A percentile compares a stretch with the other conserved stretches of the same genome.
phyloP scores from a whole-genome alignment of 208 protist species.

The Spongospora subterranea region DNA sequence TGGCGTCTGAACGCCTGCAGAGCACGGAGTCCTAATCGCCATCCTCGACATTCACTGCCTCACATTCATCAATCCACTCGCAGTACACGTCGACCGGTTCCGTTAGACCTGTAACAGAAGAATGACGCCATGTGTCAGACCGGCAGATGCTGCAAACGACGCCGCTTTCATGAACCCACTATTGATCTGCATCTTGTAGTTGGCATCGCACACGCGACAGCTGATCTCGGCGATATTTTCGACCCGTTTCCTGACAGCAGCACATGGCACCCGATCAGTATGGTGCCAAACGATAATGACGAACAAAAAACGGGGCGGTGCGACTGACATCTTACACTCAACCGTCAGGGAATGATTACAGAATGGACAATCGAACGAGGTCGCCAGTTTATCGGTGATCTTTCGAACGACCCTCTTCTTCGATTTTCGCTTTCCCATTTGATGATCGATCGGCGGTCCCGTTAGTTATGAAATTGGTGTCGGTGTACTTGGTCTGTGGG shows the following conservation, averaged over 20 bases:
- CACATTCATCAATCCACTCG: slow-evolving; percentile 78
- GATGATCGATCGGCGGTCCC: background rate
- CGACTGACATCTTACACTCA: slow-evolving; percentile 69
- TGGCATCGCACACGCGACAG: slow-evolving; percentile 60
- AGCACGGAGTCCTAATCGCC: too few species aligned
- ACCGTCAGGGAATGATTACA: slow-evolving; percentile 76
- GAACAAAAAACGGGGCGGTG: background rate
- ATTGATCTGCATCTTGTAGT: slow-evolving; percentile 64
- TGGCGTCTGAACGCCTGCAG: too few species aligned
- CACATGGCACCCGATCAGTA: slow-evolving; percentile 4
- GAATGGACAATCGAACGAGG: slow-evolving; percentile 77
- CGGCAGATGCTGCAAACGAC: too few species aligned
- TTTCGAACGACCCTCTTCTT: slow-evolving; percentile 73
- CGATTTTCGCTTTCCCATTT: slow-evolving; percentile 74
- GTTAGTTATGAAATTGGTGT: too few species aligned
- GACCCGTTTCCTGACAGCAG: slow-evolving; percentile 57
- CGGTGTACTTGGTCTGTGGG: too few species aligned
- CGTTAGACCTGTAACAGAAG: slow-evolving; percentile 67
- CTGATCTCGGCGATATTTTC: slow-evolving; percentile 31
- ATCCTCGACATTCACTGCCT: slow-evolving; percentile 69
- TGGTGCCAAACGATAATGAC: slow-evolving; percentile 53
- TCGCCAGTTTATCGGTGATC: slow-evolving; percentile 70
- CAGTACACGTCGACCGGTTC: slow-evolving; percentile 78
- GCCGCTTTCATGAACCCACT: slow-evolving; percentile 34
- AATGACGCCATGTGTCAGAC: background rate